Base-by-base conservation (phyloP, 306 rosid species). In the Castanea sativa region DNA sequence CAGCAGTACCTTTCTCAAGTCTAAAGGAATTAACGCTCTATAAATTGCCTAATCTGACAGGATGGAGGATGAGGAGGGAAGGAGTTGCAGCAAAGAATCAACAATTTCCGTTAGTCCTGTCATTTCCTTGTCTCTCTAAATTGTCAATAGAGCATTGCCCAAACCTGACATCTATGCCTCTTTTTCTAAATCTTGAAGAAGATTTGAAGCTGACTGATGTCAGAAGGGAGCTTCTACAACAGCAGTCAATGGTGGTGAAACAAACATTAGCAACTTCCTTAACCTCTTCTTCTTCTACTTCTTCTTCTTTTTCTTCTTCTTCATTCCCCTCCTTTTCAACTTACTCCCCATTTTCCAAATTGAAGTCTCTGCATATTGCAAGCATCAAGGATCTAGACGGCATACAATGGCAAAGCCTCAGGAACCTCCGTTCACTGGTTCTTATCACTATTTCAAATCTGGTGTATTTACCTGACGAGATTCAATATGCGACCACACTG, bases 1-100 rank as follows among this genome's bases (percentile, higher is more conserved):
- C 25, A 19, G 21, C 2, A 53, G 15, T 14, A 11, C 7, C 16
- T 1, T n/a, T 84, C 55, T 79, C 38, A 19, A 81, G 88, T n/a
- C 73, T 49, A 12, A 49, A 49, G 53, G 53, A 49, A 49, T 13
- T 49, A 49, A 49, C 53, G 53, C 53, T 49, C 53, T 49, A 49
- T 13, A 49, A 49, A 49, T 49, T 49, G 53, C 53, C 79, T 4
- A 27, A 41, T 0, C 83, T 85, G 2, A 4, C 2, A 5, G 51
- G 76, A 57, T 85, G 86, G 86, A 78, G 83, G 83, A 5, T 35
- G 61, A 27, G 1, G 0, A 38, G 5, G 18, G 21, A 58, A 27
- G 19, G 70, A 63, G 58, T 19, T 23, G 49, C 9, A 4, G 16
- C 5, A 1, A 10, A 12, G 0, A 5, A 60, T 4, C 33, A 7